Conservation (phyloP, 768 basidiomycete genomes). For the Boletus pseudo-olivaceus region DNA sequence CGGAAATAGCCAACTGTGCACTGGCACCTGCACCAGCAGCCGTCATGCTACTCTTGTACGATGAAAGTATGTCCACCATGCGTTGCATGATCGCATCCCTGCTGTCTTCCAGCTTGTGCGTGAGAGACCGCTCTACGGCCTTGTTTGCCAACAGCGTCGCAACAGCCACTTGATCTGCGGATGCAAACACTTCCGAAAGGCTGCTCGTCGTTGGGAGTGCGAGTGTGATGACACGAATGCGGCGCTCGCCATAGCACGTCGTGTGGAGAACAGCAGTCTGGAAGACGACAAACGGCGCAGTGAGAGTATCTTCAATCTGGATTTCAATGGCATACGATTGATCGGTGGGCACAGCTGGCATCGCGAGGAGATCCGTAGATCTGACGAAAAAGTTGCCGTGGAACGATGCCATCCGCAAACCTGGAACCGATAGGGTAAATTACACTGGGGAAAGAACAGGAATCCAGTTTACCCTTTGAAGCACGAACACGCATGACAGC, state of each 20-base stretch:
- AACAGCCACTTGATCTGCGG: conserved; percentile 85
- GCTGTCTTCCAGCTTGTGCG: conserved; percentile 85
- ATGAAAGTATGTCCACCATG: conserved; percentile 76
- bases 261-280: conserved; percentile 95
- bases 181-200: conserved; percentile 85
- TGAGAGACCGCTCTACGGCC: conserved; percentile 84
- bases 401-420: conserved; percentile 94
- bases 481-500: conserved; percentile 98
- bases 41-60: conserved; percentile 97
- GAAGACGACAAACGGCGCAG: conserved; percentile 86
- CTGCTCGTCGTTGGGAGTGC: conserved; percentile 86
- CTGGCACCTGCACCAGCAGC: conserved; percentile 90
- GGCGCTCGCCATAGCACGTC: conserved; percentile 87
- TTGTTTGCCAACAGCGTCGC: conserved; percentile 85
- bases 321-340: conserved; percentile 95
- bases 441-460: background rate
- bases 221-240: conserved; percentile 86
- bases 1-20: conserved; percentile 87
- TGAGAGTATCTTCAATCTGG: conserved; percentile 92
- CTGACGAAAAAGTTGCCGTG: conserved; percentile 99
- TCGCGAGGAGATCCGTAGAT: conserved; percentile 92
- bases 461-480: conserved; percentile 66
- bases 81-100: conserved; percentile 82
- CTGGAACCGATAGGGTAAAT: conserved; percentile 33
- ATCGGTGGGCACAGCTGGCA: conserved; percentile 95